Percentiles rank a stretch among this genome's conserved stretches.
These are phyloP conservation scores for Pleurotus ostreatus DNA, from an alignment of 768 basidiomycete genomes.

Conservation along the genomic window DNA sequence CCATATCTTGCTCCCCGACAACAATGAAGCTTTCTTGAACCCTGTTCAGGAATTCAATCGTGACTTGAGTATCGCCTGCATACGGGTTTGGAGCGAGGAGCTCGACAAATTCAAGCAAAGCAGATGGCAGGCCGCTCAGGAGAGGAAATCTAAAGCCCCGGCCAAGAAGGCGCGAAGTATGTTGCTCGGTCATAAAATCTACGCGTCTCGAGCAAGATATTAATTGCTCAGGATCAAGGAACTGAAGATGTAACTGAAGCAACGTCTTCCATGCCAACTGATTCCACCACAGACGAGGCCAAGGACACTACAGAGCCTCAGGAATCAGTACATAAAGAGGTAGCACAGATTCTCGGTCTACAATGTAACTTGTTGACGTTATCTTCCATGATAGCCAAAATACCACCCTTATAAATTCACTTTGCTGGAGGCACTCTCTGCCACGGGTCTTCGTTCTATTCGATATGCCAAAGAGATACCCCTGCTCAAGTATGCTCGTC, in stretches of 20 bases:
- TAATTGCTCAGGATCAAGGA: constrained; percentile 1
- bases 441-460: constrained; percentile 92
- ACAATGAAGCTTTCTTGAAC: constrained; percentile 90
- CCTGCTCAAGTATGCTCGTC: constrained; percentile 62
- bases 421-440: constrained; percentile 90
- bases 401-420: constrained; percentile 66
- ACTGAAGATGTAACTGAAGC: neutral
- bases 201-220: neutral
- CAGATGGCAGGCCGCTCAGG: constrained; percentile 52
- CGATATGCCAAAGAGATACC: constrained; percentile 98
- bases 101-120: constrained; percentile 57
- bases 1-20: constrained; percentile 66
- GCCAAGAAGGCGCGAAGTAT: constrained; percentile 45
- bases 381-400: constrained; percentile 21
- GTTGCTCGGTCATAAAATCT: constrained; percentile 9
- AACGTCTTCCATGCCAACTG: neutral
- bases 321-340: constrained; percentile 4
- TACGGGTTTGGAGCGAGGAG: constrained; percentile 83
- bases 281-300: neutral
- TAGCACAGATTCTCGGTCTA: neutral
- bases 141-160: constrained; percentile 40
- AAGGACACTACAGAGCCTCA: neutral
- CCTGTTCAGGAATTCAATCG: constrained; percentile 99
- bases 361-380: neutral
- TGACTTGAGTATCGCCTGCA: constrained; percentile 88